Conservation (phyloP, 202 grass and related monocot genomes). For the Alloteropsis angusta region DNA sequence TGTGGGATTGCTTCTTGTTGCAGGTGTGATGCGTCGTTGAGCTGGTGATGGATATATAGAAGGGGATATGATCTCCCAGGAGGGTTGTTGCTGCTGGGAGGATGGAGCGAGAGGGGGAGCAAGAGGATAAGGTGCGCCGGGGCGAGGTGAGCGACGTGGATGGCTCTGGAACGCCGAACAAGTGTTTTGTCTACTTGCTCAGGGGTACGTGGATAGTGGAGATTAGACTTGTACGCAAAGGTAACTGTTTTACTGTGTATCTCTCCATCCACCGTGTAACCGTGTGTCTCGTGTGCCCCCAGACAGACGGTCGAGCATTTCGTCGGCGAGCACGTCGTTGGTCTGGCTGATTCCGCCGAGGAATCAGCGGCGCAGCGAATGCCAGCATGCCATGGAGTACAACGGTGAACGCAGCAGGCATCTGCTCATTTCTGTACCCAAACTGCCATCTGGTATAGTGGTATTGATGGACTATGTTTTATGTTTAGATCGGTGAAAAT, state of each 20-base stretch:
- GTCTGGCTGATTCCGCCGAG: not conserved
- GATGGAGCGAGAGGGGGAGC: not conserved
- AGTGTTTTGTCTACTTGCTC: not conserved
- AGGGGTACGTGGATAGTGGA: constrained; percentile 1
- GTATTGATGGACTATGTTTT: too few relatives aligned
- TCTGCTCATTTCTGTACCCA: too few relatives aligned
- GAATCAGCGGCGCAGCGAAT: too few relatives aligned
- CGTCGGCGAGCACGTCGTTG: not conserved
- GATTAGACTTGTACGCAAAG: constrained; percentile 28
- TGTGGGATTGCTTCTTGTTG: not conserved
- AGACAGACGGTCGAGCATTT: not conserved
- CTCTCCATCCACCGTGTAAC: not conserved
- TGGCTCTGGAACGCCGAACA: constrained; percentile 19
- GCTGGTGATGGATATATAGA: constrained; percentile 13
- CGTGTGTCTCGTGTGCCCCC: not conserved
- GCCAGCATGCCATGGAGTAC: too few relatives aligned
- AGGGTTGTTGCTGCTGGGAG: not conserved
- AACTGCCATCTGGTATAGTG: too few relatives aligned
- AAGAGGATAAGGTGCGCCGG: constrained; percentile 39
- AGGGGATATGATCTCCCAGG: not conserved
- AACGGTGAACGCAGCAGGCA: too few relatives aligned
- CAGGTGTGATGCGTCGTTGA: not conserved
- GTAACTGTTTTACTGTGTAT: not conserved
- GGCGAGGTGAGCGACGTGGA: constrained; percentile 33
- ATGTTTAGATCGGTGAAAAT: too few relatives aligned